Evolutionary conservation across 148 eudicot species (phyloP), one percentile per base, ranked within the genome.

Genomic region (Persicaria maculosa): DNA sequence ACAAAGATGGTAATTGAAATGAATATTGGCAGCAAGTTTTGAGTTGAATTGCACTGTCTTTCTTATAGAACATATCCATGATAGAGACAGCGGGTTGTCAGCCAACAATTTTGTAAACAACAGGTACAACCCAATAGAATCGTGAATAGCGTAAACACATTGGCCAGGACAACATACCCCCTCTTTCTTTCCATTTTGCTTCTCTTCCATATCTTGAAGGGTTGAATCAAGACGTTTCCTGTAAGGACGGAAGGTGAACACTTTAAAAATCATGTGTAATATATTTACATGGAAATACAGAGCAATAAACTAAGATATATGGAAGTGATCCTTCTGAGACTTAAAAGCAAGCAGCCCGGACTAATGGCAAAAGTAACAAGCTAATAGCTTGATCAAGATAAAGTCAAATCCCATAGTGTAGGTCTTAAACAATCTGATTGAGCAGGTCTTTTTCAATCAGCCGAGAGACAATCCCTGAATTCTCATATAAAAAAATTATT

Each of bases 181-280:
- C 50, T 94, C 98, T 80, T 88, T 89, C 83, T 91, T 89, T 89
- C 98, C 90, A 78, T 86, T 94, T 80, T 91, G 97, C 85, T 94
- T 94, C 78, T 86, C 96, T 87, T 94, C 97, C 84, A 94, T 81
- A 79, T 88, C 97, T 77, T 91, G 95, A 77, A 94, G 84, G 47
- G 89, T 88, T 74, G 85, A 82, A 85, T 94, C 98, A 79, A 94
- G 85, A 71, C 97, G 97, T 82, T 94, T 94, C 86, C 97, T 94
- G 84, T 52, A 52, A 74, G 44, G 58, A 67, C 74, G 55, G 54
- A 17, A 15, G 19, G 47, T 14, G 46, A 45, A 65, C 8, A 19
- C 59, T 54, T n/a, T 54, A 54, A 12, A 5, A 65, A 43, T 65
- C 25, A 25, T 25, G 44, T 3, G 4, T 31, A 31, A 1, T 3